phyloP scores from a whole-genome alignment of 306 rosid species.

The Styphnolobium japonicum region DNA sequence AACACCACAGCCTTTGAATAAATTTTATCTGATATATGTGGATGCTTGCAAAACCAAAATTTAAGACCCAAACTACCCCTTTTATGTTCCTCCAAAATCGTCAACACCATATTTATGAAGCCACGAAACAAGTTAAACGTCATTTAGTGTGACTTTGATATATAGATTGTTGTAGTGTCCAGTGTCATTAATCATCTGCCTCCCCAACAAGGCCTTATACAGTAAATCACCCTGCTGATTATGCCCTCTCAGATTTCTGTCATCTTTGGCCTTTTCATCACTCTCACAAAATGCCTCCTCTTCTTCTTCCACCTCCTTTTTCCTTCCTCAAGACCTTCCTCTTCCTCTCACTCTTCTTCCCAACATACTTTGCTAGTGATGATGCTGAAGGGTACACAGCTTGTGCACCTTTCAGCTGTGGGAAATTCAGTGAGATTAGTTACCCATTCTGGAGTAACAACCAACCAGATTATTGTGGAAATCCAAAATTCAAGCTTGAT shows the following conservation, averaged over 20 bases:
- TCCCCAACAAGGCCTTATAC: neutral
- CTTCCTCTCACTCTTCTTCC: constrained; percentile 23
- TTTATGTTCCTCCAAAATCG: neutral
- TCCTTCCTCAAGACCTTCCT: constrained; percentile 17
- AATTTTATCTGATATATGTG: neutral
- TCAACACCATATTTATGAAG: constrained; percentile 10
- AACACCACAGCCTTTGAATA: neutral
- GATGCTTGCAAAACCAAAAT: constrained; percentile 15
- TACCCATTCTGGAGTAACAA: constrained; percentile 44
- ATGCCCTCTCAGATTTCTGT: neutral
- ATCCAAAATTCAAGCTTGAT: constrained; percentile 29
- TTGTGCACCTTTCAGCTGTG: constrained; percentile 44
- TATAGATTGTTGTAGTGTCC: neutral
- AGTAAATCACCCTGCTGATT: neutral
- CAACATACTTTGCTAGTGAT: constrained; percentile 3
- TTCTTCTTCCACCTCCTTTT: neutral
- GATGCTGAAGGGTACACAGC: constrained; percentile 10
- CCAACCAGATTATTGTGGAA: constrained; percentile 39
- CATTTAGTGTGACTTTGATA: constrained; percentile 10
- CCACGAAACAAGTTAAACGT: neutral
- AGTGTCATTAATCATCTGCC: neutral
- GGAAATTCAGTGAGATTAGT: constrained; percentile 4
- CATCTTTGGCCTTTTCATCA: neutral
- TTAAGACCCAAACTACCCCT: neutral
- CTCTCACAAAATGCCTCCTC: neutral